Evolutionary conservation across 2,329 filamentous ascomycete genomes (phyloP).

Genomic region (Stemphylium beticola): DNA sequence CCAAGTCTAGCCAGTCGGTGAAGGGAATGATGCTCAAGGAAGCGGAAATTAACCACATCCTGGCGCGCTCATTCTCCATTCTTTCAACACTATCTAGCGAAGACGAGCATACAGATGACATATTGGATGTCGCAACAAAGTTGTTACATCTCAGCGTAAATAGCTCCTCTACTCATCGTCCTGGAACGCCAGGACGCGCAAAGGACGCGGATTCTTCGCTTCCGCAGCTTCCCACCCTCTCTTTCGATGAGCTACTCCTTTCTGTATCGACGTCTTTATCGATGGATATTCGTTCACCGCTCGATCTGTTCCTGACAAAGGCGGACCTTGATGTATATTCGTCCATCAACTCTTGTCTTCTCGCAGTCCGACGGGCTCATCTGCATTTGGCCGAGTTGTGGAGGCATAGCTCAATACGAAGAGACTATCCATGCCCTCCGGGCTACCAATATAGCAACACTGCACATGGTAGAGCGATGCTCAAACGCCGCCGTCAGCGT

Average conservation of each 20-base stretch:
- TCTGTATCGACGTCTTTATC: constrained; percentile 75
- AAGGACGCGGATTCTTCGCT: constrained; percentile 38
- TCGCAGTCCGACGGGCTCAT: constrained; percentile 85
- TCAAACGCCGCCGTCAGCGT: constrained; percentile 67
- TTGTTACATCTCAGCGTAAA: constrained; percentile 71
- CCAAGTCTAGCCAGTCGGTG: constrained; percentile 57
- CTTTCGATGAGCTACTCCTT: constrained; percentile 82
- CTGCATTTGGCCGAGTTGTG: constrained; percentile 84
- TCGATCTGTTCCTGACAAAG: constrained; percentile 84
- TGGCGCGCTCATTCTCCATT: constrained; percentile 79
- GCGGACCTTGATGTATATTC: constrained; percentile 82
- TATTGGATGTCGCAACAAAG: constrained; percentile 81
- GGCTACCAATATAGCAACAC: constrained; percentile 68
- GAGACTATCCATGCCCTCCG: constrained; percentile 76
- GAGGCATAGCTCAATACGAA: constrained; percentile 80
- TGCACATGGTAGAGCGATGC: constrained; percentile 64
- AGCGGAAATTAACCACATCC: constrained; percentile 78
- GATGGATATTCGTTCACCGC: constrained; percentile 75
- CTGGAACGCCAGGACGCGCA: constrained; percentile 51
- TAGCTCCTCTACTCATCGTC: constrained; percentile 50
- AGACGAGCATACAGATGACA: constrained; percentile 75
- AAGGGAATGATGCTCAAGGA: constrained; percentile 78
- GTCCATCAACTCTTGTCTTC: constrained; percentile 82
- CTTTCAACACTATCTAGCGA: constrained; percentile 78
- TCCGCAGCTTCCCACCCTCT: constrained; percentile 52